Percentiles rank a stretch among this genome's conserved stretches.
Evolutionary conservation across 768 basidiomycete species (phyloP).

Genomic region (Xanthoconium purpureum): DNA sequence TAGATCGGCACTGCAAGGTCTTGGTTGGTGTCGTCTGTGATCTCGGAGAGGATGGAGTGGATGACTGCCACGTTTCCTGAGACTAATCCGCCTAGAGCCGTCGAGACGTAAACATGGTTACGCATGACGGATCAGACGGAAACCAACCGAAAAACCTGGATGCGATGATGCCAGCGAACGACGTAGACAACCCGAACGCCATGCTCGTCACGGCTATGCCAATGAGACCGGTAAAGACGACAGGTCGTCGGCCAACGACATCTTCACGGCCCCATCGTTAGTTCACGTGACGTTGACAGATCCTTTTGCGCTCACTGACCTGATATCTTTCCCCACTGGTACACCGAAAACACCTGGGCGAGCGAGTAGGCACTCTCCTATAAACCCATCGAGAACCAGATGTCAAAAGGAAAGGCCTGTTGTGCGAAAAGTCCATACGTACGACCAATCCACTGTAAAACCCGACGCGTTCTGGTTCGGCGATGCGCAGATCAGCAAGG

Average conservation of each 20-base stretch:
- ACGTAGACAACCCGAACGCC: constrained; percentile 54
- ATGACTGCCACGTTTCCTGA: constrained; percentile 62
- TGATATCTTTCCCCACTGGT: constrained; percentile 59
- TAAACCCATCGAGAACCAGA: neutral
- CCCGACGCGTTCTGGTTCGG: constrained; percentile 55
- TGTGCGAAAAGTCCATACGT: constrained; percentile 14
- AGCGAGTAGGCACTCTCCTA: constrained; percentile 65
- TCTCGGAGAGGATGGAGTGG: constrained; percentile 57
- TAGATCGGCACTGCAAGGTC: constrained; percentile 57
- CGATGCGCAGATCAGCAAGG: constrained; percentile 49
- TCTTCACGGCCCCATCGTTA: constrained; percentile 35
- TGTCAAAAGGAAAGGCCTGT: neutral
- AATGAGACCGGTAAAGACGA: constrained; percentile 50
- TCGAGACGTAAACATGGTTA: neutral
- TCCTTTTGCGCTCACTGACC: constrained; percentile 30
- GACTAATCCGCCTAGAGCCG: constrained; percentile 52
- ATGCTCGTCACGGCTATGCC: constrained; percentile 51
- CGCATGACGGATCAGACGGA: neutral
- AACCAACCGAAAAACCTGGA: constrained; percentile 50
- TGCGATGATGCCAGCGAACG: constrained; percentile 45
- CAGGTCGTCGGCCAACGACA: constrained; percentile 56
- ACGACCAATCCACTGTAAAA: constrained; percentile 68
- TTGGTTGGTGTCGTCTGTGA: constrained; percentile 63
- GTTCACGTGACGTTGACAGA: neutral
- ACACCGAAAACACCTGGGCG: constrained; percentile 56